These are phyloP conservation scores for Suhomyces tanzawaensis DNA, from an alignment of 805 yeast genomes.

Conservation along the genomic window DNA sequence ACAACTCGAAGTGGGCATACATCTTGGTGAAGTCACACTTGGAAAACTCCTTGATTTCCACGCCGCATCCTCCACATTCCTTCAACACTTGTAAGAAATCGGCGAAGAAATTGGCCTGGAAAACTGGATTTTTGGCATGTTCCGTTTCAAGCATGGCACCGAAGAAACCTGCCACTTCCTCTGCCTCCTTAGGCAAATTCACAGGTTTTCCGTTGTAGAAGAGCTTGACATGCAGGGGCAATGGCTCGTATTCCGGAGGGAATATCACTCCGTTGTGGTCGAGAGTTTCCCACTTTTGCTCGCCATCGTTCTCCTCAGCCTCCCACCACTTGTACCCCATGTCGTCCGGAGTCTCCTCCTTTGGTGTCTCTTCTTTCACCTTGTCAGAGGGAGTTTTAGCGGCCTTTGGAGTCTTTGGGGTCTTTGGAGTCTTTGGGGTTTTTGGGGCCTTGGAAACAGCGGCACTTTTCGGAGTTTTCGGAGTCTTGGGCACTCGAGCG, in stretches of 20 bases:
- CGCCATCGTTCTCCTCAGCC: constrained; percentile 72
- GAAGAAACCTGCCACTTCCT: constrained; percentile 94
- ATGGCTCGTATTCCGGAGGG: constrained; percentile 87
- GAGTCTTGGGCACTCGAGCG: constrained; percentile 8
- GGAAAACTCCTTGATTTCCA: constrained; percentile 48
- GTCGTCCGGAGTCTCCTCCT: constrained; percentile 16
- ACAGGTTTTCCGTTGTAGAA: constrained; percentile 78
- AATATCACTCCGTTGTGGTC: constrained; percentile 90
- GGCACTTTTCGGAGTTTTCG: background rate
- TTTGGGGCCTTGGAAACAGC: constrained; percentile 7
- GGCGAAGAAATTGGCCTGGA: constrained; percentile 80
- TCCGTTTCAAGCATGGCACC: constrained; percentile 87
- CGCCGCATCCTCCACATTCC: constrained; percentile 63
- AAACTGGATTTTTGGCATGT: constrained; percentile 82
- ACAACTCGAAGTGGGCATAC: constrained; percentile 63
- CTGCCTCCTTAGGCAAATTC: constrained; percentile 73
- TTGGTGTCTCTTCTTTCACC: constrained; percentile 4
- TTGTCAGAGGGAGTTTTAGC: constrained; percentile 12
- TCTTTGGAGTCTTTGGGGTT: constrained; percentile 11
- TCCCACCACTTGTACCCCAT: constrained; percentile 59
- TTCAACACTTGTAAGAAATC: constrained; percentile 71
- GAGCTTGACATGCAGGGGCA: constrained; percentile 74
- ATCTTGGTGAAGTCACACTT: constrained; percentile 80
- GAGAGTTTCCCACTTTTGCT: constrained; percentile 80
- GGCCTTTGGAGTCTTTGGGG: constrained; percentile 9